phyloP scores from a whole-genome alignment of 768 basidiomycete genomes.

The Psilocybe subaeruginosa region DNA sequence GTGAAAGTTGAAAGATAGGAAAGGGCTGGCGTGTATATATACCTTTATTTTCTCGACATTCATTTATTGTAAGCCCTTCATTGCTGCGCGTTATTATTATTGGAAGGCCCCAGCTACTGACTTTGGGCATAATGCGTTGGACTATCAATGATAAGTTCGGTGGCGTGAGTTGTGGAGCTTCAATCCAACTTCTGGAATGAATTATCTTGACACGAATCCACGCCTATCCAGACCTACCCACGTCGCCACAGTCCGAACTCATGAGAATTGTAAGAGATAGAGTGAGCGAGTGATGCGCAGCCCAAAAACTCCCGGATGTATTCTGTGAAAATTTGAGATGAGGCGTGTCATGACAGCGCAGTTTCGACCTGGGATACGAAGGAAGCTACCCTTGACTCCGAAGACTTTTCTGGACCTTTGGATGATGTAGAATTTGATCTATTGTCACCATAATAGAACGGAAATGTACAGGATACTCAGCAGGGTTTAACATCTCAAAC shows the following conservation, averaged over 20 bases:
- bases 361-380: not conserved
- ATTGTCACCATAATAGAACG: not conserved
- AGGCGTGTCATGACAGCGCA: not conserved
- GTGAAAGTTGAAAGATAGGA: not conserved
- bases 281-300: not conserved
- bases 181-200: not conserved
- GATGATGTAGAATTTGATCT: not conserved
- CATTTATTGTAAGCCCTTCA: not conserved
- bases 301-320: not conserved
- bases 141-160: not conserved
- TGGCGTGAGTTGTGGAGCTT: not conserved
- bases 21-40: not conserved
- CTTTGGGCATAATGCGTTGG: not conserved
- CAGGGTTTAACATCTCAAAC: slow-evolving; percentile 29
- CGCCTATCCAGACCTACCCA: not conserved
- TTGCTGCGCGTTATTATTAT: not conserved
- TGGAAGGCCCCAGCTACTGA: not conserved
- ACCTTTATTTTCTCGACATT: not conserved
- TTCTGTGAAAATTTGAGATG: not conserved
- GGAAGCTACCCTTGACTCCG: not conserved
- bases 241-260: not conserved
- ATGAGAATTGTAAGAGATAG: not conserved
- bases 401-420: not conserved
- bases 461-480: not conserved
- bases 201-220: not conserved